Percentiles rank a stretch among this genome's conserved stretches.
Conservation (phyloP, 106 monocot genomes). For the Agapanthus africanus region DNA sequence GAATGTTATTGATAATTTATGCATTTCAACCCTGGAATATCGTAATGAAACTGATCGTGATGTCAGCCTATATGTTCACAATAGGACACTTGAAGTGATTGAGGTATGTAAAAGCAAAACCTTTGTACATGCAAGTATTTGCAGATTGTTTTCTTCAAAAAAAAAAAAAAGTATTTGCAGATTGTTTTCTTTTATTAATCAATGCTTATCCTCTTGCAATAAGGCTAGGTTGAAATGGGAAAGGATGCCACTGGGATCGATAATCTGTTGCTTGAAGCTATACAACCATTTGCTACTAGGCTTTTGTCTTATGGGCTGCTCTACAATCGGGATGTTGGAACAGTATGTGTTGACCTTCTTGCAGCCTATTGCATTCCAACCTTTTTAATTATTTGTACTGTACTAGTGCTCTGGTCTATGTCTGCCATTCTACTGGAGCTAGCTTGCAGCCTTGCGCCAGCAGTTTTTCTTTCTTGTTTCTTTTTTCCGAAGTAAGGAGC, state of each 20-base stretch:
- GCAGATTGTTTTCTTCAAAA: neutral
- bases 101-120: slow-evolving; percentile 37
- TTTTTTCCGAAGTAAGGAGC: too few relatives aligned
- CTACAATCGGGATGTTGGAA: slow-evolving; percentile 48
- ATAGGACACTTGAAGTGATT: slow-evolving; percentile 64
- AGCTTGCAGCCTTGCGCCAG: too few relatives aligned
- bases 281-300: slow-evolving; percentile 46
- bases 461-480: too few relatives aligned
- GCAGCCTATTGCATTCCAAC: neutral
- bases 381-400: neutral
- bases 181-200: neutral
- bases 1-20: slow-evolving; percentile 84
- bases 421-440: too few relatives aligned
- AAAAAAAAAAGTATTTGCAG: slow-evolving; percentile 28
- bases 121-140: neutral
- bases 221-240: slow-evolving; percentile 61
- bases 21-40: slow-evolving; percentile 84
- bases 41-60: slow-evolving; percentile 78
- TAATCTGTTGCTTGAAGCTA: slow-evolving; percentile 59
- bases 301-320: slow-evolving; percentile 48
- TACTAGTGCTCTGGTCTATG: neutral
- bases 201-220: slow-evolving; percentile 8
- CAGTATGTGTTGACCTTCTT: slow-evolving; percentile 40
- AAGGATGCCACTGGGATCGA: slow-evolving; percentile 54
- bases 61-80: slow-evolving; percentile 75